phyloP scores from a whole-genome alignment of 495 filamentous ascomycete species.

The Glonium stellatum region DNA sequence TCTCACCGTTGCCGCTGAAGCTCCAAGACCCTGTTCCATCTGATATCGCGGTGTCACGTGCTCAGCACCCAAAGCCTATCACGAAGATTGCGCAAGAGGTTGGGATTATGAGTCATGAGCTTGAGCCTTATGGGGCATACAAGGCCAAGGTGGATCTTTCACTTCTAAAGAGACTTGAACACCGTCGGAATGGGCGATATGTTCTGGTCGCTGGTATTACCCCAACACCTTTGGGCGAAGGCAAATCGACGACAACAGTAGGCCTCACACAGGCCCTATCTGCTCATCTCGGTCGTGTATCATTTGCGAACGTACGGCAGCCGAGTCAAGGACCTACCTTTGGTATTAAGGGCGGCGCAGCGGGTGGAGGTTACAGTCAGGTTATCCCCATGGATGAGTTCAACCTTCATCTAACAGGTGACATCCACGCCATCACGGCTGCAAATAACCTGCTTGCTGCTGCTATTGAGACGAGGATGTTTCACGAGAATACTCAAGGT shows the following conservation, averaged over 20 bases:
- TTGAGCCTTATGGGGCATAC: constrained; percentile 89
- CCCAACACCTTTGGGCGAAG: constrained; percentile 94
- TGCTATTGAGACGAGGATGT: constrained; percentile 96
- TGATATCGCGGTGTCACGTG: constrained; percentile 85
- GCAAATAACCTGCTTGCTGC: constrained; percentile 98
- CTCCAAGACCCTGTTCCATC: constrained; percentile 73
- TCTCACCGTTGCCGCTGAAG: constrained; percentile 72
- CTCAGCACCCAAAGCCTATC: constrained; percentile 84
- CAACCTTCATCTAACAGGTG: constrained; percentile 93
- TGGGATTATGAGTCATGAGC: constrained; percentile 74
- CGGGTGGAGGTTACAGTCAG: constrained; percentile 94
- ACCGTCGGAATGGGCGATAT: constrained; percentile 83
- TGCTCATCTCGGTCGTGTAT: constrained; percentile 76
- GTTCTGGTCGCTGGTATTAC: constrained; percentile 92
- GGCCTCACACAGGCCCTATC: constrained; percentile 91
- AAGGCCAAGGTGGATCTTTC: constrained; percentile 90
- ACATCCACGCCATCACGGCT: constrained; percentile 95
- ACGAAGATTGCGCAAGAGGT: constrained; percentile 76
- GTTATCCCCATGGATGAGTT: constrained; percentile 99
- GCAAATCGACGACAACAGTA: constrained; percentile 98
- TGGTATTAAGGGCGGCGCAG: constrained; percentile 96
- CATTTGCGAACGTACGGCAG: constrained; percentile 94
- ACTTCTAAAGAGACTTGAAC: constrained; percentile 72
- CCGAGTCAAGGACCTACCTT: constrained; percentile 97
- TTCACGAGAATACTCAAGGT: constrained; percentile 92